phyloP scores from a whole-genome alignment of 1,284 basidiomycete species.

The Neotropicomus parvogracilis region DNA sequence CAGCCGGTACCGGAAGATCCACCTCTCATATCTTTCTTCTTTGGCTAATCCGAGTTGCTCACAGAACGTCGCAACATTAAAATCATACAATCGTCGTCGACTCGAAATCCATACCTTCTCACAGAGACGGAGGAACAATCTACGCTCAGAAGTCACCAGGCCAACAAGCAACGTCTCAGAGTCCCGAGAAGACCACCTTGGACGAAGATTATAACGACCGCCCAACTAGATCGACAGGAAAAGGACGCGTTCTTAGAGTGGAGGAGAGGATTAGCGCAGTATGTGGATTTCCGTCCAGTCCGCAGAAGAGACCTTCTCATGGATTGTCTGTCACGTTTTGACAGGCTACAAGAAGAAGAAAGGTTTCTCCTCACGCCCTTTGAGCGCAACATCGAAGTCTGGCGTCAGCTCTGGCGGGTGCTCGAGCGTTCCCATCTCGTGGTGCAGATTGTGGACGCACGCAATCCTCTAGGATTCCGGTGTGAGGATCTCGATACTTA shows the following conservation, averaged over 20 bases:
- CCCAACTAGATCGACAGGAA: constrained; percentile 83
- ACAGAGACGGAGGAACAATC: constrained; percentile 81
- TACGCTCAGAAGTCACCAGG: constrained; percentile 67
- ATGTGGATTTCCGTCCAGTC: constrained; percentile 29
- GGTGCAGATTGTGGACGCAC: constrained; percentile 94
- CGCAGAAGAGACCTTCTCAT: neutral
- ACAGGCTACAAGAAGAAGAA: constrained; percentile 75
- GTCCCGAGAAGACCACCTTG: constrained; percentile 87
- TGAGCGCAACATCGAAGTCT: constrained; percentile 94
- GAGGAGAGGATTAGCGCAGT: constrained; percentile 89
- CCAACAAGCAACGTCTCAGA: constrained; percentile 69
- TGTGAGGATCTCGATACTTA: constrained; percentile 91
- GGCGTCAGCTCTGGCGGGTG: constrained; percentile 95
- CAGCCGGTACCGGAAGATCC: constrained; percentile 68
- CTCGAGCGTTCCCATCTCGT: constrained; percentile 90
- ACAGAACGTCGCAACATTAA: constrained; percentile 89
- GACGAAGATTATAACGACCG: constrained; percentile 74
- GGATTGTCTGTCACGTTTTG: too few species aligned
- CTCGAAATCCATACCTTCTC: constrained; percentile 86
- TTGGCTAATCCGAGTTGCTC: constrained; percentile 12
- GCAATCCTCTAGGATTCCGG: constrained; percentile 88
- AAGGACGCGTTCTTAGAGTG: constrained; percentile 87
- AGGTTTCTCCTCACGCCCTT: constrained; percentile 88
- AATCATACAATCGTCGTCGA: constrained; percentile 71
- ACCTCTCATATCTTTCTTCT: neutral